Base-by-base conservation (phyloP, 306 rosid species). In the Vigna nakashimae region DNA sequence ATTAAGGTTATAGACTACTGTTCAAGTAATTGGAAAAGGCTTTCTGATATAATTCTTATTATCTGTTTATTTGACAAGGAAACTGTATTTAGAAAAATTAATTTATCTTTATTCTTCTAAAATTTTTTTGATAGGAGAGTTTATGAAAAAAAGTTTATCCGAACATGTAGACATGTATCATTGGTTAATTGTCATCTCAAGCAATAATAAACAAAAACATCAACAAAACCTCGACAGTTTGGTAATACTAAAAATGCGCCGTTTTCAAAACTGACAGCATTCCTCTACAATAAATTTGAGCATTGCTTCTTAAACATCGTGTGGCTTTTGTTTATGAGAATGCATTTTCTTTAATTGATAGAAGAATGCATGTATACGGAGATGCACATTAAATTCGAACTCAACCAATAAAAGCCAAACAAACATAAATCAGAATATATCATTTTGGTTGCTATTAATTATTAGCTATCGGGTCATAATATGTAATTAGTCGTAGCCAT, bases 231-330 rank as follows among this genome's bases (percentile, higher is more conserved):
- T 52, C 4, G 30, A 65, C 52, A 34, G 6, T 38, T 52, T n/a
- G 73, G 10, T 38, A 65, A 46, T 16, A 74, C 59, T 74, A 73
- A 49, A 18, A 30, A 7, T 63, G 60, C 6, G 17, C 49, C 63
- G 11, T 57, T 56, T 73, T 42, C 30, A 42, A 22, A 24, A 18
- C 49, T 75, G 3, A 26, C 28, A 65, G 43, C 55, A 49, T 36
- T 26, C 2, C 4, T 63, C 50, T 4, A 56, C 71, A 13, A 64
- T 15, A 50, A 60, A 64, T 28, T 7, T 65, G 16, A 43, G 18
- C 16, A 1, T 2, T 26, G 28, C 28, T 26, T 26, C 28, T 26
- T 26, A 26, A 26, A 26, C 2, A 26, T 26, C 28, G 28, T 26
- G 3, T 2, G 28, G 3, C 3, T 73, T 57, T 42, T 57, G 77